A percentile compares a stretch with the other conserved stretches of the same genome.
Evolutionary conservation across 768 basidiomycete genomes (phyloP).

Genomic region (Pholiota molesta): DNA sequence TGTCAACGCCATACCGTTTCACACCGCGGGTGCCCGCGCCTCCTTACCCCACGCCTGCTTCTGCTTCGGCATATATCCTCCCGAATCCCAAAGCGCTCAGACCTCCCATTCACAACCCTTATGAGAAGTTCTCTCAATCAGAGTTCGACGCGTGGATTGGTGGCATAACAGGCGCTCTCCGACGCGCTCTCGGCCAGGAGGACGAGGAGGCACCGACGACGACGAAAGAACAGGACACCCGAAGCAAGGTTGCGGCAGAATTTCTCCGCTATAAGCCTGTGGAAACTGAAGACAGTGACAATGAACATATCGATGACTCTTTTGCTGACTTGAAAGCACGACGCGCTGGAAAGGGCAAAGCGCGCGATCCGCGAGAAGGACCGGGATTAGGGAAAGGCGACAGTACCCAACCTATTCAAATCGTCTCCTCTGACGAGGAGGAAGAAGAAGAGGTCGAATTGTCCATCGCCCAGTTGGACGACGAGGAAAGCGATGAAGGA

Average conservation of each 20-base stretch:
- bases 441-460: slow-evolving; percentile 29
- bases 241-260: background rate
- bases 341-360: slow-evolving; percentile 57
- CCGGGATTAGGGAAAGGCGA: slow-evolving; percentile 47
- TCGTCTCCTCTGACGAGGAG: slow-evolving; percentile 37
- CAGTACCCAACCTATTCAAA: slow-evolving; percentile 50
- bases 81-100: slow-evolving; percentile 26
- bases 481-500: slow-evolving; percentile 30
- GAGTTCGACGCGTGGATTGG: slow-evolving; percentile 76
- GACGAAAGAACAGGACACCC: slow-evolving; percentile 4
- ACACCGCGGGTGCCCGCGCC: slow-evolving; percentile 24
- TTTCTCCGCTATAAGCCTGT: slow-evolving; percentile 16
- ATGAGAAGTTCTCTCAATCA: slow-evolving; percentile 68
- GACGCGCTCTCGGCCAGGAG: slow-evolving; percentile 59
- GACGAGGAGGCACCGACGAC: slow-evolving; percentile 30
- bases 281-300: slow-evolving; percentile 28
- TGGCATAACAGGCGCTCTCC: slow-evolving; percentile 59
- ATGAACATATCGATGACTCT: slow-evolving; percentile 50
- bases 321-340: slow-evolving; percentile 57
- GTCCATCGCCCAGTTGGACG: slow-evolving; percentile 24
- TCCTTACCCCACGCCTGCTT: slow-evolving; percentile 28
- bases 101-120: slow-evolving; percentile 69
- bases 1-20: slow-evolving; percentile 26
- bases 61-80: slow-evolving; percentile 17
- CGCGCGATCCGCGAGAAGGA: slow-evolving; percentile 62